These are phyloP conservation scores for Furcasterigmium sp. DNA, from an alignment of 2,329 filamentous ascomycete species.

Conservation along the genomic window DNA sequence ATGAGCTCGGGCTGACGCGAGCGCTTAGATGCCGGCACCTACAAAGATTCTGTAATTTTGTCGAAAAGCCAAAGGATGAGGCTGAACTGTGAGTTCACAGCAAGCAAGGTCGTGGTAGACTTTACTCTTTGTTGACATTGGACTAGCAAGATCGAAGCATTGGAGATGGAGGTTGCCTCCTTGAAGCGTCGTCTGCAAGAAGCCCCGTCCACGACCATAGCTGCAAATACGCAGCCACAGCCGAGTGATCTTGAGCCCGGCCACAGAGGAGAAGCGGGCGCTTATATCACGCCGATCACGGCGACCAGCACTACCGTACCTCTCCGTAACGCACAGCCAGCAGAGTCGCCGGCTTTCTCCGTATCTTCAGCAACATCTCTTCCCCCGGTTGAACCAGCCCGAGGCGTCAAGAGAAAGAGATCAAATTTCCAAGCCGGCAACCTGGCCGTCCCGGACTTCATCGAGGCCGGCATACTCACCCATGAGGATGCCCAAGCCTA, in stretches of 20 bases:
- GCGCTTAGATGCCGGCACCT: slow-evolving; percentile 15
- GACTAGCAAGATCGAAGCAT: not conserved
- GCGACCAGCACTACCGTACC: too few species aligned
- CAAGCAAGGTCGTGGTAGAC: not conserved
- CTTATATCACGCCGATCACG: too few species aligned
- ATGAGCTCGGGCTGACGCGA: not conserved
- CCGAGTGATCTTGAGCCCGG: too few species aligned
- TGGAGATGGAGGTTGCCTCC: slow-evolving; percentile 9
- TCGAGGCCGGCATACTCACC: slow-evolving; percentile 15
- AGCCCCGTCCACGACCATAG: not conserved
- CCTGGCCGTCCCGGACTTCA: slow-evolving; percentile 12
- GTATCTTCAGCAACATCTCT: not conserved
- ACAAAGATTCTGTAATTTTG: slow-evolving; percentile 16
- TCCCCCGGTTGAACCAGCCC: not conserved
- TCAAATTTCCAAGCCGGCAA: slow-evolving; percentile 12
- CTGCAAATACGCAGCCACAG: too few species aligned
- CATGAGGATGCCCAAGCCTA: slow-evolving; percentile 15
- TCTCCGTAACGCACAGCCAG: too few species aligned
- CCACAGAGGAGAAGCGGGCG: too few species aligned
- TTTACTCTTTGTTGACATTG: not conserved
- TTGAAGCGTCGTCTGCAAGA: slow-evolving; percentile 8
- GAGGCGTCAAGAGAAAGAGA: slow-evolving; percentile 2
- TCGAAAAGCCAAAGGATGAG: slow-evolving; percentile 15
- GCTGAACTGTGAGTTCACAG: slow-evolving; percentile 11
- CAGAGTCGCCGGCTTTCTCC: too few species aligned